Evolutionary conservation across 2,329 filamentous ascomycete genomes (phyloP).

Genomic region (Cordyceps tenuipes): DNA sequence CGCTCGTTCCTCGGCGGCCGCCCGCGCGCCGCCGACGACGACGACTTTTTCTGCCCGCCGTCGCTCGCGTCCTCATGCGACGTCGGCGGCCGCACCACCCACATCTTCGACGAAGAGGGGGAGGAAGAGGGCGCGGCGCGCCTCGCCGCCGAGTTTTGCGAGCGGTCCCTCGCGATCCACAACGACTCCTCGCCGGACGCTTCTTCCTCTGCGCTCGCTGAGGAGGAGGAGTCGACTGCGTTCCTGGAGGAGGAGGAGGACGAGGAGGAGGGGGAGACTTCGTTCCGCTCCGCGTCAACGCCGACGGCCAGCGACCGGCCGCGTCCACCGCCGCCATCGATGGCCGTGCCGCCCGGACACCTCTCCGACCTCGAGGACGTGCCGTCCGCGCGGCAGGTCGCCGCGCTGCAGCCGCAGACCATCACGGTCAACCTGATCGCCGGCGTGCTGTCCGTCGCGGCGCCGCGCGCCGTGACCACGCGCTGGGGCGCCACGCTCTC

Average conservation of each 20-base stretch:
- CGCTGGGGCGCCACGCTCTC: slow-evolving; percentile 53
- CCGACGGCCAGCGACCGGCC: background rate
- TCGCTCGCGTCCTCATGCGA: background rate
- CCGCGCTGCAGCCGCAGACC: slow-evolving; percentile 66
- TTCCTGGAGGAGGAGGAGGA: too few species aligned
- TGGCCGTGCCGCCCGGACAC: slow-evolving; percentile 22
- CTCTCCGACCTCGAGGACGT: slow-evolving; percentile 56
- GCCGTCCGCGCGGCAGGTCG: slow-evolving; percentile 57
- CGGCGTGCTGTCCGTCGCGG: slow-evolving; percentile 64
- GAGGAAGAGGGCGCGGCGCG: slow-evolving; percentile 14
- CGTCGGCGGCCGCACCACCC: background rate
- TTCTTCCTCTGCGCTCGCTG: slow-evolving; percentile 50
- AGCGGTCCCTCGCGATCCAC: slow-evolving; percentile 68
- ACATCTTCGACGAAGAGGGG: slow-evolving; percentile 24
- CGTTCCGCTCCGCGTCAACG: slow-evolving; percentile 24
- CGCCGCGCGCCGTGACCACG: slow-evolving; percentile 60
- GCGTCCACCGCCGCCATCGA: slow-evolving; percentile 16
- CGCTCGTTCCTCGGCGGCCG: slow-evolving; percentile 21
- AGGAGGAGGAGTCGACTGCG: slow-evolving; percentile 21
- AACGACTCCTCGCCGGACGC: slow-evolving; percentile 38
- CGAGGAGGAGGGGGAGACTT: slow-evolving; percentile 25
- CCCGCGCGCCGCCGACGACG: too few species aligned
- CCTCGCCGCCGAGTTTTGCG: slow-evolving; percentile 62
- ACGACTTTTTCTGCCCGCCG: slow-evolving; percentile 39
- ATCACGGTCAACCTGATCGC: slow-evolving; percentile 77